A percentile compares a stretch with the other conserved stretches of the same genome.
These are phyloP conservation scores for Serendipita sp. DNA, from an alignment of 768 basidiomycete species.

Conservation along the genomic window DNA sequence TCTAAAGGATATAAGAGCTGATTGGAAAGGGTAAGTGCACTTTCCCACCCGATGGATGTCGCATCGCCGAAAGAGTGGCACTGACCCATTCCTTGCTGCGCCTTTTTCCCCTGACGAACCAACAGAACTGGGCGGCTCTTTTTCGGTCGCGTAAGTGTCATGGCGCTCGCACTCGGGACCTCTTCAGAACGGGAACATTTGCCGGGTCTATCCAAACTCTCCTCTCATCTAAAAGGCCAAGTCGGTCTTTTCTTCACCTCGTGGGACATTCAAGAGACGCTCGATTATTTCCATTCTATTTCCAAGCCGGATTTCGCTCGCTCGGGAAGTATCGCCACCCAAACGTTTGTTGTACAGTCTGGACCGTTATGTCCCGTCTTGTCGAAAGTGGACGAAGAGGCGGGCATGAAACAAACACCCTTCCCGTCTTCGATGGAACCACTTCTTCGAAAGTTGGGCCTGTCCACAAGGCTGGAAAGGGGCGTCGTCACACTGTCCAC, in stretches of 20 bases:
- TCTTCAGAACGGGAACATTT: constrained; percentile 77
- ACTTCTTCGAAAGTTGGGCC: constrained; percentile 80
- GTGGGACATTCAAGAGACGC: constrained; percentile 74
- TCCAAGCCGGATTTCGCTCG: constrained; percentile 82
- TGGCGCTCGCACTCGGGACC: constrained; percentile 89
- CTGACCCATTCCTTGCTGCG: constrained; percentile 8
- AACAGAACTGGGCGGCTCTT: constrained; percentile 68
- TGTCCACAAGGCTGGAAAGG: constrained; percentile 66
- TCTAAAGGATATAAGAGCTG: constrained; percentile 78
- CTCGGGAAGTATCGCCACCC: constrained; percentile 60
- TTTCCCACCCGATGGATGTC: neutral
- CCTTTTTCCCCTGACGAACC: constrained; percentile 17
- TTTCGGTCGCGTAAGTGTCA: constrained; percentile 72
- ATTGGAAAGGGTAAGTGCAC: constrained; percentile 74
- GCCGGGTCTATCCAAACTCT: constrained; percentile 60
- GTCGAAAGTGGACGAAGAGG: constrained; percentile 21
- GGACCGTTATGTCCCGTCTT: constrained; percentile 55
- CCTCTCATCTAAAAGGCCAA: constrained; percentile 90
- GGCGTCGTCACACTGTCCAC: constrained; percentile 73
- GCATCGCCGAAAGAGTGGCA: neutral
- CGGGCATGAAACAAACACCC: constrained; percentile 49
- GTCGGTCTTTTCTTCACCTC: constrained; percentile 88
- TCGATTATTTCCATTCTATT: constrained; percentile 89
- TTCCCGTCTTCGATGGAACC: constrained; percentile 98
- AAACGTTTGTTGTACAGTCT: constrained; percentile 51